Evolutionary conservation across 129 eudicot genomes (phyloP), one percentile per base, ranked within the genome.

Genomic region (Erigeron canadensis): DNA sequence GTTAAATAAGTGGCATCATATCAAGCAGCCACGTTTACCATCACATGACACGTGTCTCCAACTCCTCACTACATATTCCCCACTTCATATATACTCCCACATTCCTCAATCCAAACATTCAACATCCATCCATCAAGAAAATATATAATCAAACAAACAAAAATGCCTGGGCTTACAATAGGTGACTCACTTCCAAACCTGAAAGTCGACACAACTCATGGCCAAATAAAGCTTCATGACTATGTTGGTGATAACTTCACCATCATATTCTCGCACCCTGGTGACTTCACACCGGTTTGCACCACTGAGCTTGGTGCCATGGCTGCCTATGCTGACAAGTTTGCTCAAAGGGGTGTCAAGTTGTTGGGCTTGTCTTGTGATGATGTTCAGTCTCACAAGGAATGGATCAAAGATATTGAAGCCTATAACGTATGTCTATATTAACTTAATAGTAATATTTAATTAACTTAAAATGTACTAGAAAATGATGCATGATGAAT

Each of bases 281-380:
- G 96, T 43, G 98, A 93, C 65, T 93, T 89, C 81, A 93, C 98
- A 0, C 98, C 98, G 7, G 98, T 93, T 16, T 93, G 98, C 83
- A 93, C 98, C 5, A 89, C 96, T 8, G 98, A 93, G 63, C 86
- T 93, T 0, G 98, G 88, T 0, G 75, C 71, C 40, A 93, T 93
- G 98, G 98, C 98, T 4, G 84, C 76, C 0, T 93, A 93, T 34
- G 88, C 96, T 0, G 82, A 85, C 71, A 80, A 89, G 86, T 93
- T 93, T 57, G 76, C 78, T 0, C 71, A 85, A 79, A 75, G 88
- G 21, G 98, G 95, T 9, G 98, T 87, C 65, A 93, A 93, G 79
- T 85, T 93, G 12, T 57, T 93, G 67, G 98, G 96, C 1, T 73
- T 93, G 19, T 93, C 98, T 7, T 82, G 91, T 44, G 98, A 89